A percentile compares a stretch with the other conserved stretches of the same genome.
Evolutionary conservation across 1,284 basidiomycete species (phyloP).

Genomic region (Pseudozyma pruni): DNA sequence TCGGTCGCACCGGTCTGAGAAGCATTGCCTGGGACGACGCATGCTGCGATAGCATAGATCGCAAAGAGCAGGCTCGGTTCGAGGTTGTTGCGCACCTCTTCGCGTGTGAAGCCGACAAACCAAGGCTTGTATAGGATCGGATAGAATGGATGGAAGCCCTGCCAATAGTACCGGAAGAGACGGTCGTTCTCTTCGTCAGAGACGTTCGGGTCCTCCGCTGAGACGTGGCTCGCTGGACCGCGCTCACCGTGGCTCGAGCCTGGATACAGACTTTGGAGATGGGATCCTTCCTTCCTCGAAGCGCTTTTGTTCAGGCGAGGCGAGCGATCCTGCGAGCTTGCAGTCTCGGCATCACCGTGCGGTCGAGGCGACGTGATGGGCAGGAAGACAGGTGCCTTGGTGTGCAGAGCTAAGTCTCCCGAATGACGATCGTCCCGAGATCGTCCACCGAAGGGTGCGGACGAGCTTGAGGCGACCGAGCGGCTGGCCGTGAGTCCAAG

Average conservation of each 20-base stretch:
- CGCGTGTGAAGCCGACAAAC: slow-evolving; percentile 40
- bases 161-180: slow-evolving; percentile 58
- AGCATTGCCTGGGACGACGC: slow-evolving; percentile 43
- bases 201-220: slow-evolving; percentile 33
- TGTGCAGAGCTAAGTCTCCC: slow-evolving; percentile 4
- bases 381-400: slow-evolving; percentile 30
- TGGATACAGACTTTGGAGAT: slow-evolving; percentile 18
- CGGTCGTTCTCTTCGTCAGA: slow-evolving; percentile 43
- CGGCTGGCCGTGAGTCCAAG: slow-evolving; percentile 7
- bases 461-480: slow-evolving; percentile 27
- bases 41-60: slow-evolving; percentile 57
- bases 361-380: slow-evolving; percentile 39
- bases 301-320: slow-evolving; percentile 10
- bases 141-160: slow-evolving; percentile 60
- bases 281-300: slow-evolving; percentile 9
- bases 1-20: neutral
- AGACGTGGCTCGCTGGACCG: neutral
- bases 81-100: slow-evolving; percentile 47
- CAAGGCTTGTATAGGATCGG: slow-evolving; percentile 62
- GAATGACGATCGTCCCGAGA: slow-evolving; percentile 21
- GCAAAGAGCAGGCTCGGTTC: slow-evolving; percentile 50
- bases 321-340: slow-evolving; percentile 39
- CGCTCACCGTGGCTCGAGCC: slow-evolving; percentile 20
- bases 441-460: slow-evolving; percentile 20
- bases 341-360: slow-evolving; percentile 21